Percentiles rank a stretch among this genome's conserved stretches.
phyloP scores from a whole-genome alignment of 129 eudicot species.

The Pseudognaphalium luteoalbum region DNA sequence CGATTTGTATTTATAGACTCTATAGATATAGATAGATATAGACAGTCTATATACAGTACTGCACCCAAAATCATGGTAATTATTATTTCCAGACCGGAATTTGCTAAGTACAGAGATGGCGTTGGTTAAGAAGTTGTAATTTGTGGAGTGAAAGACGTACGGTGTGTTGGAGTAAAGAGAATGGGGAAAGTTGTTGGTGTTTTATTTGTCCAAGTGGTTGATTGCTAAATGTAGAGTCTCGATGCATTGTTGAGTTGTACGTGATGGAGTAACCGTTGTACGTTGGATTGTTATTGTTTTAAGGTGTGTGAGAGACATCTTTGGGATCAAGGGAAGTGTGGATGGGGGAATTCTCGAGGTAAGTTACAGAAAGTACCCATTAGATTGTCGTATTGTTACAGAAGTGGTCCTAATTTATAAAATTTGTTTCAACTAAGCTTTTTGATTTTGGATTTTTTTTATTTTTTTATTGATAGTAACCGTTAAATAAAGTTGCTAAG shows the following conservation, averaged over 20 bases:
- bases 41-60: background rate
- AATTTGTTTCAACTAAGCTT: no score
- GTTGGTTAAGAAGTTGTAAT: background rate
- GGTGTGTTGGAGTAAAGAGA: background rate
- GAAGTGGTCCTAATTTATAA: background rate
- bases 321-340: constrained; percentile 37
- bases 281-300: background rate
- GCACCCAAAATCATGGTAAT: background rate
- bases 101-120: background rate
- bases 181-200: background rate
- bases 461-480: no score
- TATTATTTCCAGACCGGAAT: background rate
- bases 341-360: constrained; percentile 34
- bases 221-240: background rate
- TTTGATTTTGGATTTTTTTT: no score
- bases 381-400: background rate
- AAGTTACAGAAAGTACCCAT: constrained; percentile 19
- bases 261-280: background rate
- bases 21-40: background rate
- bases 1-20: background rate
- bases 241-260: background rate
- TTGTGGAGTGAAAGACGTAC: background rate
- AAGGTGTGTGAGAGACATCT: constrained; percentile 23
- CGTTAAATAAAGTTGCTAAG: no score
- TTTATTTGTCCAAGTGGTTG: background rate